Evolutionary conservation across 768 basidiomycete species (phyloP).

Genomic region (Tubosaeta sp.): DNA sequence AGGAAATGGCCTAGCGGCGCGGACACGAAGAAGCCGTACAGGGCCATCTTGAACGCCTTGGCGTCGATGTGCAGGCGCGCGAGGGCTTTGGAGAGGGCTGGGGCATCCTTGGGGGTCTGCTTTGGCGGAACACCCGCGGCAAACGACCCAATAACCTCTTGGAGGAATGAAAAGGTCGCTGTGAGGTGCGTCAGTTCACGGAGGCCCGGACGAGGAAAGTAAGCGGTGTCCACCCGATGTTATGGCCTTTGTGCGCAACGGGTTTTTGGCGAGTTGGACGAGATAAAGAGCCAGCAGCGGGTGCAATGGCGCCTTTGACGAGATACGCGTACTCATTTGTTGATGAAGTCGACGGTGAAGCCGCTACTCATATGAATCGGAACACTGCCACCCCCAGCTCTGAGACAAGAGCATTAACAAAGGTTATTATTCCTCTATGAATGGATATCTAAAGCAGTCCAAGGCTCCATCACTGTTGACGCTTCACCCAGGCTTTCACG

Average conservation of each 20-base stretch:
- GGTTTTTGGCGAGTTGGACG: constrained; percentile 58
- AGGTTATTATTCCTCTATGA: constrained; percentile 24
- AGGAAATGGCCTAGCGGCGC: constrained; percentile 78
- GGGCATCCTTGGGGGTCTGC: constrained; percentile 49
- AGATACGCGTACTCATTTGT: constrained; percentile 37
- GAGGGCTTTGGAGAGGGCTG: constrained; percentile 48
- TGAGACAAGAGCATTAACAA: not conserved
- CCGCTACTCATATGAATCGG: not conserved
- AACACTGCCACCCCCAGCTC: not conserved
- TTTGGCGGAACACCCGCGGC: constrained; percentile 57
- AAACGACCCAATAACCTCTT: constrained; percentile 78
- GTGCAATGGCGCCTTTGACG: constrained; percentile 22
- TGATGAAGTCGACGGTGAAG: not conserved
- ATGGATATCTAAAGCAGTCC: constrained; percentile 2
- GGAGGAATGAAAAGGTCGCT: constrained; percentile 61
- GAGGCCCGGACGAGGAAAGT: not conserved
- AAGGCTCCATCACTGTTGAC: constrained; percentile 19
- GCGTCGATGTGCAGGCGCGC: constrained; percentile 56
- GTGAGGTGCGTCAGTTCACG: not conserved
- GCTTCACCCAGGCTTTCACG: constrained; percentile 80
- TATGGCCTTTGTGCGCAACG: constrained; percentile 75
- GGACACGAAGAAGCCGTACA: constrained; percentile 80
- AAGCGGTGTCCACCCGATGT: constrained; percentile 53
- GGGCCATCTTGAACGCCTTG: constrained; percentile 78
- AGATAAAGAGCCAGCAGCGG: constrained; percentile 70